A percentile compares a stretch with the other conserved stretches of the same genome.
phyloP scores from a whole-genome alignment of 2,329 filamentous ascomycete species.

The Teratosphaeria gauchensis region DNA sequence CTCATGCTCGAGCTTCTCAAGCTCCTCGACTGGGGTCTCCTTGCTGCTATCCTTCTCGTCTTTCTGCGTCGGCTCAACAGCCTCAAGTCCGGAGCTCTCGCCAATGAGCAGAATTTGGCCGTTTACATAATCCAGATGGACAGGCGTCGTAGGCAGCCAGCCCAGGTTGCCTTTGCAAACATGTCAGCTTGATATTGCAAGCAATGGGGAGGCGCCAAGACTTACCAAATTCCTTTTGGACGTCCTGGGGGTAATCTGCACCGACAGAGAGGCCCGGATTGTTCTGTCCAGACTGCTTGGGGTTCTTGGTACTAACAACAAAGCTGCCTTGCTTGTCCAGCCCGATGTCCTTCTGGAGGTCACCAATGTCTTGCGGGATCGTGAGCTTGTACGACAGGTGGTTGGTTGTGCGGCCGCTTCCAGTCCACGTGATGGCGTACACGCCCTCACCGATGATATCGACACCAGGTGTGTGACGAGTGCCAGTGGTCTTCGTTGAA shows the following conservation, averaged over 20 bases:
- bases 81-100: slow-evolving; percentile 39
- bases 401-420: slow-evolving; percentile 39
- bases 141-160: slow-evolving; percentile 65
- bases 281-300: slow-evolving; percentile 55
- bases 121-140: slow-evolving; percentile 58
- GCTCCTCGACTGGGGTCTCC: slow-evolving; percentile 57
- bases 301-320: slow-evolving; percentile 72
- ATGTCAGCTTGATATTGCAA: not conserved
- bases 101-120: slow-evolving; percentile 74
- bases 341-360: slow-evolving; percentile 67
- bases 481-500: slow-evolving; percentile 64
- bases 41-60: slow-evolving; percentile 46
- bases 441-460: slow-evolving; percentile 75
- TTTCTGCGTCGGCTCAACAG: slow-evolving; percentile 48
- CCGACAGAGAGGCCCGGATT: slow-evolving; percentile 53
- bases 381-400: not conserved
- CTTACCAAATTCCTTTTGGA: slow-evolving; percentile 59
- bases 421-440: slow-evolving; percentile 68
- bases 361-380: not conserved
- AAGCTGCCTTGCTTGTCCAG: slow-evolving; percentile 64
- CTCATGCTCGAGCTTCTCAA: slow-evolving; percentile 67
- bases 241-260: slow-evolving; percentile 63
- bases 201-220: not conserved
- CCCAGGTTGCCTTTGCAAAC: slow-evolving; percentile 42
- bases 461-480: slow-evolving; percentile 57